Conservation (phyloP, 768 basidiomycete species). For the Pleurotus tuoliensis region DNA sequence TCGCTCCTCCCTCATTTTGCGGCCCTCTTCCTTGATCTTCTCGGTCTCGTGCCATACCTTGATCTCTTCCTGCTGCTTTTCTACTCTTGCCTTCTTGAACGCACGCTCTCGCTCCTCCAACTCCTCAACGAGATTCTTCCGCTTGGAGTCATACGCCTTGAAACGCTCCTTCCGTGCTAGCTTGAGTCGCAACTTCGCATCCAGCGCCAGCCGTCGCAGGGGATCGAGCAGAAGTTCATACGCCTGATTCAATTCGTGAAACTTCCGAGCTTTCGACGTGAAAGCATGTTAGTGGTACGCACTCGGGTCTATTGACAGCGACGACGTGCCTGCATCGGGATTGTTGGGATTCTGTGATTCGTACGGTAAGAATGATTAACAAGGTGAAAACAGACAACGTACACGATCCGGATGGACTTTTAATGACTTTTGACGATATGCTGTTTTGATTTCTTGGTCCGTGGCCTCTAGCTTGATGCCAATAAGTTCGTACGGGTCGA, state of each 20-base stretch:
- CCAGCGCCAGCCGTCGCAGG: constrained; percentile 69
- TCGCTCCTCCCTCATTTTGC: constrained; percentile 61
- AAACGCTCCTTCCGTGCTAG: constrained; percentile 69
- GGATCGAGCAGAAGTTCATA: constrained; percentile 82
- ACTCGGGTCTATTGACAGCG: not conserved
- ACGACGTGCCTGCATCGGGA: constrained; percentile 62
- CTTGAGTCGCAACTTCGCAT: constrained; percentile 72
- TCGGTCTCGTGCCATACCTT: constrained; percentile 60
- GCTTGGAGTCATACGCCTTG: constrained; percentile 64
- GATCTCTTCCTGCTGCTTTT: constrained; percentile 56
- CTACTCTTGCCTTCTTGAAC: constrained; percentile 66
- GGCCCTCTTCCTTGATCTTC: constrained; percentile 71
- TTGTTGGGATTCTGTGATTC: constrained; percentile 67
- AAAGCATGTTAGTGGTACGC: constrained; percentile 1
- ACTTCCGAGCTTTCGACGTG: constrained; percentile 60
- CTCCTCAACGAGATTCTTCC: constrained; percentile 72
- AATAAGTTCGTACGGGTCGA: constrained; percentile 73
- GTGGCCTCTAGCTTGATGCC: constrained; percentile 59
- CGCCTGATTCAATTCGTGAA: constrained; percentile 80
- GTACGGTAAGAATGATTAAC: constrained; percentile 13
- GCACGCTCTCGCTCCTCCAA: constrained; percentile 75
- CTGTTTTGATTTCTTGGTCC: constrained; percentile 74
- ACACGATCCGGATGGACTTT: constrained; percentile 89
- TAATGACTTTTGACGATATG: constrained; percentile 74
- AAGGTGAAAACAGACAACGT: constrained; percentile 21